Evolutionary conservation across 75 land plant species (phyloP), one percentile per base, ranked within the genome.

Genomic region (Sequoia sempervirens): DNA sequence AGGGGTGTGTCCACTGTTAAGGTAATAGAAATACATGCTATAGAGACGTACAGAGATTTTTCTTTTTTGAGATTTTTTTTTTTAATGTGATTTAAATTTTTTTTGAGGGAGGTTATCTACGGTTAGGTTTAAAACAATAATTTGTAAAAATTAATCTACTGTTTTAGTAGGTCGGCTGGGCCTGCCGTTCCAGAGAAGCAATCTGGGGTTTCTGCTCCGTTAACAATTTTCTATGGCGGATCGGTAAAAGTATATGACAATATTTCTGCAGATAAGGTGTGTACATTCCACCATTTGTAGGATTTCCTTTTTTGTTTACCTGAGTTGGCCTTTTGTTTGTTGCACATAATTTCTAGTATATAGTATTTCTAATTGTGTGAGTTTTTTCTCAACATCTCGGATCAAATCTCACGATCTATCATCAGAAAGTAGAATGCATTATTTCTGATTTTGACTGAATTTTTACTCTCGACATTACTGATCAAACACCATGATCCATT

Each of bases 141-240:
- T 5, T 45, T 45, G 46, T 45, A 45, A 45, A 5, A 6, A 45
- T 5, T 45, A 47, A 47, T 12, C 34, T 32, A 0, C 12, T 72
- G 5, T 4, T 32, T 34, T 34, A 72, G 1, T 34, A 72, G 75
- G 38, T 0, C 75, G 37, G 38, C 38, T 72, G 17, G 37, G 17
- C 1, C 38, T 15, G 5, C 75, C 4, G 36, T 72, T 72, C 75
- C 75, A 36, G 28, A 5, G 17, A 34, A 34, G 36, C 37, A 72
- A 72, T 34, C 75, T 36, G 15, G 53, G 53, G 53, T 50, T 50
- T 12, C 40, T 74, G 83, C 81, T 30, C 90, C 86, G 91, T 66
- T 91, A 72, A 91, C 92, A 3, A 91, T 91, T 32, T 91, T 91
- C 82, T 91, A 91, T 64, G 91, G 90, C 34, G 92, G 91, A 43